Evolutionary conservation across 1,284 basidiomycete genomes (phyloP).

Genomic region (Sanghuangporus baumii): DNA sequence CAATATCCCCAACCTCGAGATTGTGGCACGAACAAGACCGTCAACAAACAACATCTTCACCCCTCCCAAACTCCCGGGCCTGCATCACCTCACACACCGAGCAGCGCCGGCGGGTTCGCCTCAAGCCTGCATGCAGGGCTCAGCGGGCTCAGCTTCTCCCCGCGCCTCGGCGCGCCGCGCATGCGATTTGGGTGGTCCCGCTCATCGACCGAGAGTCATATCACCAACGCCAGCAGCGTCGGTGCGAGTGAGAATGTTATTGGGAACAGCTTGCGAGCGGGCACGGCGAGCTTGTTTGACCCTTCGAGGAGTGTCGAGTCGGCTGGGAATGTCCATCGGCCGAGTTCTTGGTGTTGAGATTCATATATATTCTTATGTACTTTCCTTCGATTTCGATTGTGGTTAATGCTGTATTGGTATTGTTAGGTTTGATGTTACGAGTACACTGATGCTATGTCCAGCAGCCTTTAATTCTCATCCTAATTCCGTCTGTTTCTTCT

Average conservation of each 20-base stretch:
- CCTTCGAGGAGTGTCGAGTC: constrained; percentile 10
- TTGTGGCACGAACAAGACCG: background rate
- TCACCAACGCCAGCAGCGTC: background rate
- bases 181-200: constrained; percentile 8
- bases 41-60: background rate
- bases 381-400: no score
- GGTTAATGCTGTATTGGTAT: no score
- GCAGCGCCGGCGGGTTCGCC: background rate
- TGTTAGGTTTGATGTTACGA: background rate
- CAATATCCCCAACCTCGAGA: background rate
- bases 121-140: background rate
- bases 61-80: background rate
- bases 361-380: no score
- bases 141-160: background rate
- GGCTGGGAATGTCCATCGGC: constrained; percentile 1
- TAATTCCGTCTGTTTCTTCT: background rate
- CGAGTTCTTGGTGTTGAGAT: constrained; percentile 15
- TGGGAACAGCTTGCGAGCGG: background rate
- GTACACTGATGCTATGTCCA: no score
- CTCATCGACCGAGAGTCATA: background rate
- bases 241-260: background rate
- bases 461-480: background rate
- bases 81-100: background rate
- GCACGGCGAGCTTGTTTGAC: constrained; percentile 6
- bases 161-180: background rate